Evolutionary conservation across 2,329 filamentous ascomycete genomes (phyloP).

Genomic region (Rhexocercosporidium sp.): DNA sequence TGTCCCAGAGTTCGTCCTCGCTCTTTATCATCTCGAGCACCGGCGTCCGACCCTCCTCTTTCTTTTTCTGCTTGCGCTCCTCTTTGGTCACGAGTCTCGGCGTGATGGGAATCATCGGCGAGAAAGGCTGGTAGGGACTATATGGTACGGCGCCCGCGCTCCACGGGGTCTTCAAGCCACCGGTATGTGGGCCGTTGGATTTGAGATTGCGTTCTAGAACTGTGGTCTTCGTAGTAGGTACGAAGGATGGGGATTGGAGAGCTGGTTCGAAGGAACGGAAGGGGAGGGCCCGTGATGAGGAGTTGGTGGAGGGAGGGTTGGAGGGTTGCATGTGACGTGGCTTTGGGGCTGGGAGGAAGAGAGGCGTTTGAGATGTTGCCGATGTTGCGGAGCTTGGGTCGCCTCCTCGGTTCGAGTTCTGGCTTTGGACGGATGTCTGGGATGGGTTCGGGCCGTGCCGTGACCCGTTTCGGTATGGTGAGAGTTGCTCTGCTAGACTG

Average conservation of each 20-base stretch:
- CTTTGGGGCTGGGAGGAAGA: constrained; percentile 23
- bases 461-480: constrained; percentile 22
- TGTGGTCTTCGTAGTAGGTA: constrained; percentile 63
- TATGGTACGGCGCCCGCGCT: constrained; percentile 70
- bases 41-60: constrained; percentile 64
- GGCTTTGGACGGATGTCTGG: constrained; percentile 26
- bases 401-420: constrained; percentile 13
- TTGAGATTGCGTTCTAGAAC: constrained; percentile 61
- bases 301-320: constrained; percentile 28
- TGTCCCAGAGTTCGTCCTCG: constrained; percentile 66
- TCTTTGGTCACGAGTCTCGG: constrained; percentile 74
- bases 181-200: constrained; percentile 55
- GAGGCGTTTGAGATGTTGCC: constrained; percentile 32
- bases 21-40: constrained; percentile 65
- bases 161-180: constrained; percentile 65
- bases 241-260: constrained; percentile 54
- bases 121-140: constrained; percentile 80
- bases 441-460: constrained; percentile 30
- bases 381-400: constrained; percentile 33
- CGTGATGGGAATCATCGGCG: constrained; percentile 76
- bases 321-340: constrained; percentile 16
- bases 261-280: constrained; percentile 67
- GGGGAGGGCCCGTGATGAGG: constrained; percentile 54
- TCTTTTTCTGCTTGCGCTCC: constrained; percentile 72
- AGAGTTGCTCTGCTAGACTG: constrained; percentile 38